phyloP scores from a whole-genome alignment of 305 asterid genomes.

The Stenogyne calaminthoides region DNA sequence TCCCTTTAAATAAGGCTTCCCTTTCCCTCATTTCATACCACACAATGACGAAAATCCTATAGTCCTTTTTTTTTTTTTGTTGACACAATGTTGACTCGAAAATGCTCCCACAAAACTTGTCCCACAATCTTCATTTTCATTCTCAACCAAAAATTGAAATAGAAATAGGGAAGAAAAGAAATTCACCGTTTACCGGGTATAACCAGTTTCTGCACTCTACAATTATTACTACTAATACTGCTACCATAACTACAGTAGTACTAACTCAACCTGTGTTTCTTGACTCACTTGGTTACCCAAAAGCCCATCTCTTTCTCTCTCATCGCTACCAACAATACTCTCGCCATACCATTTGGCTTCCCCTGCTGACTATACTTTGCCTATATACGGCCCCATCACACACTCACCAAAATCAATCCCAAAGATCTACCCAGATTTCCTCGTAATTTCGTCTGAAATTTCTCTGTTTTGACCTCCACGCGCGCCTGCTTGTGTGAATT shows the following conservation, averaged over 20 bases:
- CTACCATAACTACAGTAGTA: too few relatives aligned
- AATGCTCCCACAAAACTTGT: neutral
- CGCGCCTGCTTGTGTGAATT: neutral
- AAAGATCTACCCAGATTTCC: neutral
- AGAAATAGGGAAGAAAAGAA: neutral
- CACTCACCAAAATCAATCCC: neutral
- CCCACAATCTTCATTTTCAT: neutral
- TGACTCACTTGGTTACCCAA: neutral
- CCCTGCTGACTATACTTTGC: neutral
- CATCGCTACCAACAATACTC: neutral
- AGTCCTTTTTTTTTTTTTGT: too few relatives aligned
- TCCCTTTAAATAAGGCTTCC: too few relatives aligned
- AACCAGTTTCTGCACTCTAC: neutral
- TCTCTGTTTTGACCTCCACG: neutral
- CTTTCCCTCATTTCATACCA: too few relatives aligned
- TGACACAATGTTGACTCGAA: neutral
- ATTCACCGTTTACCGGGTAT: neutral
- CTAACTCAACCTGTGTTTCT: neutral
- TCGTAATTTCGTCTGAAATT: neutral
- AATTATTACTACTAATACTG: neutral
- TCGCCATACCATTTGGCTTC: neutral
- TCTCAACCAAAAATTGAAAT: neutral
- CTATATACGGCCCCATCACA: neutral
- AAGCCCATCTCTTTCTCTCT: neutral
- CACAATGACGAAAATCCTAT: too few relatives aligned